Percentiles rank a stretch among this genome's conserved stretches.
These are phyloP conservation scores for Lactifluus hygrophoroides DNA, from an alignment of 768 basidiomycete species.

Conservation along the genomic window DNA sequence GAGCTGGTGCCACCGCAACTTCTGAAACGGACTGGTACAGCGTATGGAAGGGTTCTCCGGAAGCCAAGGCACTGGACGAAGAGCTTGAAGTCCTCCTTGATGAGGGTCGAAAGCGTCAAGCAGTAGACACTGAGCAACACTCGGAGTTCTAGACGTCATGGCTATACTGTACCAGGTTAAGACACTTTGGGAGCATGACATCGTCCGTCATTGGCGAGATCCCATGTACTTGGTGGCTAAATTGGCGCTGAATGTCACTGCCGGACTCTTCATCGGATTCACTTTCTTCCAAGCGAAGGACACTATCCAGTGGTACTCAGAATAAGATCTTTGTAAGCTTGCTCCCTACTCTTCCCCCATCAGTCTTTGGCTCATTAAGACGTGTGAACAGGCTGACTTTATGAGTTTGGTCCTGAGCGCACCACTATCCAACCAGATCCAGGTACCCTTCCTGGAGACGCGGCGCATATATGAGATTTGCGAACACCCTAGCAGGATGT, in stretches of 20 bases:
- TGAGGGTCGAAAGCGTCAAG: constrained; percentile 27
- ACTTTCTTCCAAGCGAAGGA: constrained; percentile 33
- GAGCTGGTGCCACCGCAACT: constrained; percentile 44
- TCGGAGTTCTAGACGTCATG: constrained; percentile 34
- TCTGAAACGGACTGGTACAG: constrained; percentile 41
- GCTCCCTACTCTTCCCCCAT: no score
- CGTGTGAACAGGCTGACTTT: constrained; percentile 26
- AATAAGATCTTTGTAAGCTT: constrained; percentile 35
- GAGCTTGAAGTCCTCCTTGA: constrained; percentile 38
- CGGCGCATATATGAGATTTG: constrained; percentile 35
- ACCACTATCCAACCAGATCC: constrained; percentile 34
- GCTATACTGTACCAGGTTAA: constrained; percentile 30
- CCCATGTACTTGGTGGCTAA: constrained; percentile 35
- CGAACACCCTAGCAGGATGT: constrained; percentile 36
- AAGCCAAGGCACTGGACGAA: constrained; percentile 30
- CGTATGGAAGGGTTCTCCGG: constrained; percentile 38
- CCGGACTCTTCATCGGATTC: constrained; percentile 35
- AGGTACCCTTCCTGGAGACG: constrained; percentile 33
- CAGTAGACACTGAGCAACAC: constrained; percentile 23
- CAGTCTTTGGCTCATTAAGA: background rate
- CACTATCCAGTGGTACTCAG: constrained; percentile 34
- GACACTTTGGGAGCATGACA: constrained; percentile 28
- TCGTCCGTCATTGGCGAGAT: constrained; percentile 31
- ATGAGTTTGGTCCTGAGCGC: constrained; percentile 29
- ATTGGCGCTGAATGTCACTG: constrained; percentile 29